phyloP scores from a whole-genome alignment of 257 asterid species.

The Orobanche coerulescens region DNA sequence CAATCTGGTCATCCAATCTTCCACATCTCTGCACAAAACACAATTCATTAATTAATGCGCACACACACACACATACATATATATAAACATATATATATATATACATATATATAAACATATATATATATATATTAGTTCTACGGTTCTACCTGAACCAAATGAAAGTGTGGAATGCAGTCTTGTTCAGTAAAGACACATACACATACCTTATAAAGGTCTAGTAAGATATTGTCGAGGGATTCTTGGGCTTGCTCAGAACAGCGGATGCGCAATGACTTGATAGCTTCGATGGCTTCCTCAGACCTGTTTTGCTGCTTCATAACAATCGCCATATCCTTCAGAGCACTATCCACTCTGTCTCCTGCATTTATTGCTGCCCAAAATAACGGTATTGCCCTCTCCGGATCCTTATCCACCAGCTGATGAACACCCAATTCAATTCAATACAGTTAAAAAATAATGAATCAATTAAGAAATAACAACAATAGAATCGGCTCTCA shows the following conservation, averaged over 20 bases:
- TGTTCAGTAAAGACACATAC: too few relatives aligned
- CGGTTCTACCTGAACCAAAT: too few relatives aligned
- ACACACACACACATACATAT: too few relatives aligned
- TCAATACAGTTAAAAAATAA: too few relatives aligned
- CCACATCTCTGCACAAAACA: constrained; percentile 76
- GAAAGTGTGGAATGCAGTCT: too few relatives aligned
- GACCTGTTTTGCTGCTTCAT: constrained; percentile 99
- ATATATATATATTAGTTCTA: too few relatives aligned
- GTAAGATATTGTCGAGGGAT: constrained; percentile 80
- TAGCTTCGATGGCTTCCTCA: constrained; percentile 93
- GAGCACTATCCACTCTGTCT: constrained; percentile 97
- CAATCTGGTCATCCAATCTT: constrained; percentile 80
- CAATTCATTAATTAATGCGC: not conserved
- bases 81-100: too few relatives aligned
- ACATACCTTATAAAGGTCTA: constrained; percentile 96
- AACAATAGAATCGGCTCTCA: not conserved
- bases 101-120: too few relatives aligned
- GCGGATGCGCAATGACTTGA: constrained; percentile 67
- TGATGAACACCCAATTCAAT: too few relatives aligned
- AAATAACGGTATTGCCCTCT: constrained; percentile 79
- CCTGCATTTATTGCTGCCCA: constrained; percentile 99
- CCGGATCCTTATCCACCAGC: constrained; percentile 98
- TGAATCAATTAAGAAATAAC: not conserved
- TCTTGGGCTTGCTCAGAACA: constrained; percentile 98
- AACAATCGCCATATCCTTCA: constrained; percentile 96